phyloP scores from a whole-genome alignment of 805 yeast genomes.

The Groenewaldozyma salmanticensis region DNA sequence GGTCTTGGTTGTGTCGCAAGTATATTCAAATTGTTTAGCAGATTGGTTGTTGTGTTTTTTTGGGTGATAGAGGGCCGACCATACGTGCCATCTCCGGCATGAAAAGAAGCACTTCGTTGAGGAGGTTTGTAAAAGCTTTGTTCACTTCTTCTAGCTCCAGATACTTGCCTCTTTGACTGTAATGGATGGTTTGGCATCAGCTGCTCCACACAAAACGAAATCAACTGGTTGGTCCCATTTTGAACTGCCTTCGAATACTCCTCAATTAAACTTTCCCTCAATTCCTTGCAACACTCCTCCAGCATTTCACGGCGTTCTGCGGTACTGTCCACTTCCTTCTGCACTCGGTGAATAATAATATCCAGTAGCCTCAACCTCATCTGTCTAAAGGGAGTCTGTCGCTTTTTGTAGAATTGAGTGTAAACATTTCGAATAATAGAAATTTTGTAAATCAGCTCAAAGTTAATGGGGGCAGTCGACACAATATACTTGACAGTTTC shows the following conservation, averaged over 20 bases:
- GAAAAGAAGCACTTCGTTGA: too few relatives aligned
- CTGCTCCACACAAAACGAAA: not conserved
- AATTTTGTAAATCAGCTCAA: constrained; percentile 3
- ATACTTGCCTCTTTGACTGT: not conserved
- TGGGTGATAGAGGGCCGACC: not conserved
- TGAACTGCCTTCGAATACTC: constrained; percentile 1
- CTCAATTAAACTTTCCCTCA: not conserved
- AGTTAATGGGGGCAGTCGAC: not conserved
- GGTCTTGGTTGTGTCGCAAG: not conserved
- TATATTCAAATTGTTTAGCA: too few relatives aligned
- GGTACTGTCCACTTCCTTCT: not conserved
- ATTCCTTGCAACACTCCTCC: constrained; percentile 1
- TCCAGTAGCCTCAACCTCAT: constrained; percentile 5
- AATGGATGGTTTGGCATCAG: not conserved
- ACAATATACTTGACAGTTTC: constrained; percentile 7
- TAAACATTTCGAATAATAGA: constrained; percentile 2
- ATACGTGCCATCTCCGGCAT: not conserved
- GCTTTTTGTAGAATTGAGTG: constrained; percentile 2
- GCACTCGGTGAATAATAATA: constrained; percentile 2
- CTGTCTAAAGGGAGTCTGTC: constrained; percentile 1
- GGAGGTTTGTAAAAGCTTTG: too few relatives aligned
- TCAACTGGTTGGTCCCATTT: not conserved
- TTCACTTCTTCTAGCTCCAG: not conserved
- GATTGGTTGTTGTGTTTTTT: not conserved
- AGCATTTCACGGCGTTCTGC: not conserved